Percentiles rank a stretch among this genome's conserved stretches.
These are phyloP conservation scores for Hypoxylon sp. DNA, from an alignment of 2,329 filamentous ascomycete genomes.

Conservation along the genomic window DNA sequence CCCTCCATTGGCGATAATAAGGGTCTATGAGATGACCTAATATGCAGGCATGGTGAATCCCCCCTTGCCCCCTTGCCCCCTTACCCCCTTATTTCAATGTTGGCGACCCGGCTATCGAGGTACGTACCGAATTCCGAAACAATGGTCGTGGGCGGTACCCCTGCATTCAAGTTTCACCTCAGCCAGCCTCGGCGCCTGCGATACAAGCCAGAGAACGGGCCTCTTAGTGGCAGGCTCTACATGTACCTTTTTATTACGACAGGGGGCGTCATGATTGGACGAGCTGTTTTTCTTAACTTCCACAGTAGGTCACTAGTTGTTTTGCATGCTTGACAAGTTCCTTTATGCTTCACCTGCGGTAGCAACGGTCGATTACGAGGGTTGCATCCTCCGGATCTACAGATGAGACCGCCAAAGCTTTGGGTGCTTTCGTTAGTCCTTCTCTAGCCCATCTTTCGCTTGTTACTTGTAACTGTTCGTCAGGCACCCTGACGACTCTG, in stretches of 20 bases:
- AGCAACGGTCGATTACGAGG: slow-evolving; percentile 25
- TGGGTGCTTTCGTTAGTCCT: slow-evolving; percentile 23
- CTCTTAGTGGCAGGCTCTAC: slow-evolving; percentile 26
- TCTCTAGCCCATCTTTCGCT: background rate
- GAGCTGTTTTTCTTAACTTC: slow-evolving; percentile 8
- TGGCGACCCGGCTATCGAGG: background rate
- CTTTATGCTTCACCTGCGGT: slow-evolving; percentile 25
- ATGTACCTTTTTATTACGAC: background rate
- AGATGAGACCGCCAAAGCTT: slow-evolving; percentile 38
- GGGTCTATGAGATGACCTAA: background rate
- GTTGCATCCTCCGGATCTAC: slow-evolving; percentile 31
- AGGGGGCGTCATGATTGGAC: slow-evolving; percentile 29
- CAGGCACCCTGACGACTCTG: slow-evolving; percentile 37
- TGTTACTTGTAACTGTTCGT: slow-evolving; percentile 8
- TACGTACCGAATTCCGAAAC: slow-evolving; percentile 41
- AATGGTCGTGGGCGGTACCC: slow-evolving; percentile 30
- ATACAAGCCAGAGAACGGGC: slow-evolving; percentile 26
- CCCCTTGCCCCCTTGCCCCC: slow-evolving; percentile 23
- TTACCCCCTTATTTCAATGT: slow-evolving; percentile 12
- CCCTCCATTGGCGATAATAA: background rate
- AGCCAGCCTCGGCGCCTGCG: slow-evolving; percentile 33
- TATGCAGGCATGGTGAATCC: slow-evolving; percentile 2
- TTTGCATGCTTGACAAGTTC: slow-evolving; percentile 37
- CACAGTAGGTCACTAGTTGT: slow-evolving; percentile 26
- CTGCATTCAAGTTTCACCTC: slow-evolving; percentile 39